Base-by-base conservation (phyloP, 768 basidiomycete species). In the Clitopilus hobsonii region DNA sequence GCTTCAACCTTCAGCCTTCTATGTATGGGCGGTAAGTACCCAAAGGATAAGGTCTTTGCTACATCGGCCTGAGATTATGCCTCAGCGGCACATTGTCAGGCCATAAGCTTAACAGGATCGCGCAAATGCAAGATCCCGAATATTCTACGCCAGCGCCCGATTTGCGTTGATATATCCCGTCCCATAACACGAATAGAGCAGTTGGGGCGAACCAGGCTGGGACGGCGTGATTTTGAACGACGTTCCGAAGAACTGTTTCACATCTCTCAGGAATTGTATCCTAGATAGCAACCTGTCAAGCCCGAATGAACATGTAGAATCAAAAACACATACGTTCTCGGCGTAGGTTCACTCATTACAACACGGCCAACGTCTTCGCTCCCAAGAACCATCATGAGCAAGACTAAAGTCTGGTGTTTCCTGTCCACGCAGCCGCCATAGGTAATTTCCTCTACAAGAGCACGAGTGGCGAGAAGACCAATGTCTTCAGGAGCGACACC, bases 311-410 rank as follows among this genome's bases (percentile, higher is more conserved):
- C 22, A 41, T 38, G 2, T 52, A n/a, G 16, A 20, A 6, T 14
- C 18, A 28, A 20, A 11, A 52, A 64, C 27, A 81, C 91, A 69
- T 57, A 91, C 91, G 91, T 91, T 68, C 90, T 80, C 14, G 82
- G 71, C 10, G 91, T 93, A 16, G 93, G 85, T 61, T 89, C 86
- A 3, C 88, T 84, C 84, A 98, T 89, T 55, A 83, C 76, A 72
- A 91, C 93, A 57, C 89, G 83, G 0, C 94, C 92, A 0, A 98
- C 94, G 66, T 99, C 97, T 66, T 98, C 97, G 57, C 92, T 95
- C 7, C 97, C 97, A n/a, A 98, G 75, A 2, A 90, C 88, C 92
- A 99, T 95, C 77, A 93, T 80, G 29, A 96, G 70, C 36, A 96
- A 74, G 3, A 95, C 87, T 7, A 98, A 74, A 48, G 77, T 80